These are phyloP conservation scores for Starmerella vaccinii DNA, from an alignment of 805 yeast species.

Conservation along the genomic window DNA sequence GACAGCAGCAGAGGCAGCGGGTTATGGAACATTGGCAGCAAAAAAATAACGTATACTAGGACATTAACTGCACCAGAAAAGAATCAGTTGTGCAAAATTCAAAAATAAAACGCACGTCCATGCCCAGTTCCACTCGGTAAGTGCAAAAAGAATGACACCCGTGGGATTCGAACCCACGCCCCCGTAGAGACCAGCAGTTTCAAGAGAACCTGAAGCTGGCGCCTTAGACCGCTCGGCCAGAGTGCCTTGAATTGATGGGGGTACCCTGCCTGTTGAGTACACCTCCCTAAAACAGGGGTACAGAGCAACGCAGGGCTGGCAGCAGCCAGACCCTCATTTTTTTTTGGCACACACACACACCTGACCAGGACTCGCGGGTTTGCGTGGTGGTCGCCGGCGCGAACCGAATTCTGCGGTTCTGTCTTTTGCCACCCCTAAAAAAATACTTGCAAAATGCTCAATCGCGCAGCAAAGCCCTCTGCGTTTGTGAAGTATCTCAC, in stretches of 20 bases:
- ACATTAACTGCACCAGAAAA: no score
- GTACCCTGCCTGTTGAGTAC: neutral
- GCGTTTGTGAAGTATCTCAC: conserved; percentile 30
- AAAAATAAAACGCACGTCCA: no score
- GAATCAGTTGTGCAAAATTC: no score
- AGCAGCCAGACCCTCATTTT: no score
- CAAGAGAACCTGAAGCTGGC: conserved; percentile 20
- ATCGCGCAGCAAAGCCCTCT: conserved; percentile 22
- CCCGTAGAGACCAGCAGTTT: conserved; percentile 19
- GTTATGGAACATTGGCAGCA: no score
- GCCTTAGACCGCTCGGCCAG: conserved; percentile 22
- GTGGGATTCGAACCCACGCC: conserved; percentile 22
- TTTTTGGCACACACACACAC: neutral
- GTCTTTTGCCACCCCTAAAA: conserved; percentile 1
- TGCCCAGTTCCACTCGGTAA: no score
- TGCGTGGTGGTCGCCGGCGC: neutral
- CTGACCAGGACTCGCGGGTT: neutral
- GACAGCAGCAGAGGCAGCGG: no score
- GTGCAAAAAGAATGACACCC: conserved; percentile 13
- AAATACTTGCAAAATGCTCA: conserved; percentile 9
- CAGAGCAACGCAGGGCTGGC: no score
- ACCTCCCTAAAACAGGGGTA: neutral
- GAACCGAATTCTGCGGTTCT: neutral
- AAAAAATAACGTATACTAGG: no score
- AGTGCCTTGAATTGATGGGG: neutral